Conservation (phyloP, 2,329 filamentous ascomycete genomes). For the Colletotrichum sansevieriae region DNA sequence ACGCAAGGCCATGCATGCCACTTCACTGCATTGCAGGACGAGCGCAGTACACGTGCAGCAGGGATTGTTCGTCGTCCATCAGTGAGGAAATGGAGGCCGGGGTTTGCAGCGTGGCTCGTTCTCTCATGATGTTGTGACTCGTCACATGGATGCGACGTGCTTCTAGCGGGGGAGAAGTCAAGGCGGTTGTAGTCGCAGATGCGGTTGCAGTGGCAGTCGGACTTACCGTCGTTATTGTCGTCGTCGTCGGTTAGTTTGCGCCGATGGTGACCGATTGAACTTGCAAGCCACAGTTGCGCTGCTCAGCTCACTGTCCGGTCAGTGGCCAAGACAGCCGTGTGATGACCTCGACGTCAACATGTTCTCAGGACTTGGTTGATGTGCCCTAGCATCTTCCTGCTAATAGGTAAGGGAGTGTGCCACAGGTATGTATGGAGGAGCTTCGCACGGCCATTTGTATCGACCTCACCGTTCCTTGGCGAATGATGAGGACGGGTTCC, state of each 20-base stretch:
- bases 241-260: not conserved
- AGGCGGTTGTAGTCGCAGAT: slow-evolving; percentile 22
- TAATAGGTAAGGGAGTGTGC: not conserved
- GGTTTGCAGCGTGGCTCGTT: slow-evolving; percentile 14
- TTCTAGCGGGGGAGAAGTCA: slow-evolving; percentile 8
- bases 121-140: slow-evolving; percentile 34
- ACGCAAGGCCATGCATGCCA: slow-evolving; percentile 16
- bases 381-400: not conserved
- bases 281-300: not conserved
- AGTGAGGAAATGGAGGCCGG: not conserved
- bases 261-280: slow-evolving; percentile 1
- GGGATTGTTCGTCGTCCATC: not conserved
- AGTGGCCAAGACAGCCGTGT: slow-evolving; percentile 19
- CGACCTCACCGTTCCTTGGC: slow-evolving; percentile 1
- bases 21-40: slow-evolving; percentile 22
- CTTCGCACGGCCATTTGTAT: not conserved
- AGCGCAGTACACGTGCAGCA: slow-evolving; percentile 16
- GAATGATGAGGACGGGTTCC: not conserved
- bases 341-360: not conserved
- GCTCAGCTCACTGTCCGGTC: slow-evolving; percentile 14
- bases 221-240: not conserved
- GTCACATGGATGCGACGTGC: slow-evolving; percentile 28
- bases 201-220: slow-evolving; percentile 7
- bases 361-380: not conserved
- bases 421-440: slow-evolving; percentile 16